These are phyloP conservation scores for Fusarium equiseti DNA, from an alignment of 2,329 filamentous ascomycete genomes.

Conservation along the genomic window DNA sequence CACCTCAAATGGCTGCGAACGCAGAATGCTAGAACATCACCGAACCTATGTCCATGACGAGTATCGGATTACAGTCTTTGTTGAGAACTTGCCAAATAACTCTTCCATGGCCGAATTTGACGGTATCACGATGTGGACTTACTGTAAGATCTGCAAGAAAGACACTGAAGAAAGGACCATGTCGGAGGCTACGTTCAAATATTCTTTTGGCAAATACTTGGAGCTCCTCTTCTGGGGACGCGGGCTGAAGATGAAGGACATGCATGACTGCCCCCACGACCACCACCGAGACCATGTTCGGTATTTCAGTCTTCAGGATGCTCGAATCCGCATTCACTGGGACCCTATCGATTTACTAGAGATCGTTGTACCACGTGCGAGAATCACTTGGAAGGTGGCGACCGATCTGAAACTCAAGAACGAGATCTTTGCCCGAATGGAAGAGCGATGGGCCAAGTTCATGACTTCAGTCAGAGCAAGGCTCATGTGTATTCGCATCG, in stretches of 20 bases:
- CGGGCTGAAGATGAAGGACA: conserved; percentile 78
- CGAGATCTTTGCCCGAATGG: conserved; percentile 84
- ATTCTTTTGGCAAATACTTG: conserved; percentile 98
- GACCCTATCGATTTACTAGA: conserved; percentile 93
- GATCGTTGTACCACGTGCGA: conserved; percentile 88
- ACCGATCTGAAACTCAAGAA: conserved; percentile 94
- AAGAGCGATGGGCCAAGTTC: conserved; percentile 86
- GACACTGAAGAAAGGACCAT: conserved; percentile 91
- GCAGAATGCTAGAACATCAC: conserved; percentile 91
- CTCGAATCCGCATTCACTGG: conserved; percentile 89
- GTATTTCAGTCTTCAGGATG: conserved; percentile 90
- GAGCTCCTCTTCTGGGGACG: conserved; percentile 97
- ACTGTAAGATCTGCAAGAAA: conserved; percentile 90
- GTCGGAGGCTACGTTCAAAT: conserved; percentile 96
- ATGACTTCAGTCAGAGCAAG: conserved; percentile 87
- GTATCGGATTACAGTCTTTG: conserved; percentile 90
- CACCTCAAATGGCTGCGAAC: conserved; percentile 85
- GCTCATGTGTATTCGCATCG: conserved; percentile 88
- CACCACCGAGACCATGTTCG: conserved; percentile 92
- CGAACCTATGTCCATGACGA: conserved; percentile 97
- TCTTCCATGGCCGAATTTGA: conserved; percentile 58
- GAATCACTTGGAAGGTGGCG: conserved; percentile 98
- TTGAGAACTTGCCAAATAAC: conserved; percentile 70
- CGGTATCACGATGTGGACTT: conserved; percentile 97
- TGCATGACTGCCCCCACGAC: conserved; percentile 84